phyloP scores from a whole-genome alignment of 176 grass and related monocot genomes.

The Triticum dicoccoides region DNA sequence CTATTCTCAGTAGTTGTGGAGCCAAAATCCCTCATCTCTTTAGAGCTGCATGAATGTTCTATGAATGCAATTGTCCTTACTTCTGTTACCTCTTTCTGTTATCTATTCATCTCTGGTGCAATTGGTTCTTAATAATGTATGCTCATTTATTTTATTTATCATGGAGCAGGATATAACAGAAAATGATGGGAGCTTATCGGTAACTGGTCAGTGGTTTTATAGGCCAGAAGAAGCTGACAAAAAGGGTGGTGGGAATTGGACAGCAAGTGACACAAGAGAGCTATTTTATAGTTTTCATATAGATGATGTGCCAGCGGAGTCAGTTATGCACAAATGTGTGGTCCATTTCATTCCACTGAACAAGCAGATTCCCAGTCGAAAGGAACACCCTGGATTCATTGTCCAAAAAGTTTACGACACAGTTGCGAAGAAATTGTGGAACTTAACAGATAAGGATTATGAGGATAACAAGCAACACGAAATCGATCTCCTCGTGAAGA shows the following conservation, averaged over 20 bases:
- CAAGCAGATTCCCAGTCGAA: conserved; percentile 83
- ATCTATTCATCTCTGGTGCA: neutral
- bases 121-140: conserved; percentile 3
- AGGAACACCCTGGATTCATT: conserved; percentile 87
- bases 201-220: conserved; percentile 98
- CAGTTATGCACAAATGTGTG: conserved; percentile 96
- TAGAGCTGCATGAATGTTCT: neutral
- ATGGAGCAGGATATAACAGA: conserved; percentile 73
- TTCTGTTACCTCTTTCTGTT: conserved; percentile 14
- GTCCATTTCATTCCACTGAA: conserved; percentile 88
- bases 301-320: conserved; percentile 91
- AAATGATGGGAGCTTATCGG: conserved; percentile 55
- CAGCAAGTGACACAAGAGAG: conserved; percentile 78
- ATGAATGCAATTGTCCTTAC: neutral
- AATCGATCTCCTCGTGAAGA: conserved; percentile 83
- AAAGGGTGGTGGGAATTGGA: conserved; percentile 83
- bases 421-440: conserved; percentile 80
- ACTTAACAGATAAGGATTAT: conserved; percentile 91
- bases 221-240: conserved; percentile 94
- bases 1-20: neutral
- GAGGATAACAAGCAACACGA: conserved; percentile 84
- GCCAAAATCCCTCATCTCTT: neutral
- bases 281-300: conserved; percentile 96
- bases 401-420: conserved; percentile 96
- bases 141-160: conserved; percentile 16